Conservation (phyloP, 73 alveolate genomes). For the Stentor roeselii region DNA sequence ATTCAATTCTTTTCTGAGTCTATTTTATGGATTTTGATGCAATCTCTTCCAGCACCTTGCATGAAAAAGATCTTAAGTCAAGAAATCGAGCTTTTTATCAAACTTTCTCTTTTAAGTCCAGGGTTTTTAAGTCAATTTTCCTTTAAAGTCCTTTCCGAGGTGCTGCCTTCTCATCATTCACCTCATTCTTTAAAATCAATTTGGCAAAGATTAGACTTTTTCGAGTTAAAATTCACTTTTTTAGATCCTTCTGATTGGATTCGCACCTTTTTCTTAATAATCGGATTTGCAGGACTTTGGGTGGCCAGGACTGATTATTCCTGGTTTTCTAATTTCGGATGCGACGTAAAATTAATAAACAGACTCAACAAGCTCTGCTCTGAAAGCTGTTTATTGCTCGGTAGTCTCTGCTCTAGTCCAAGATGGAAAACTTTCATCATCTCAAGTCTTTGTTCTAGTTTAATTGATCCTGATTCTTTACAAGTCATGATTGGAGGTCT, state of each 20-base stretch:
- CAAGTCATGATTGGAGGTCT: too few relatives aligned
- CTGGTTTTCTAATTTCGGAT: too few relatives aligned
- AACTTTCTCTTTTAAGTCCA: not conserved
- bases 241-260: not conserved
- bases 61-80: conserved; percentile 10
- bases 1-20: not conserved
- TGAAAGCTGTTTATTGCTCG: too few relatives aligned
- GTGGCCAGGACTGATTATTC: too few relatives aligned
- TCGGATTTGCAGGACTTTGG: not conserved
- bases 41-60: not conserved
- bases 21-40: not conserved
- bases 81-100: not conserved
- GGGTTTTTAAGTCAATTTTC: not conserved
- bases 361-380: too few relatives aligned
- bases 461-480: too few relatives aligned
- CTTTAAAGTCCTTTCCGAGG: not conserved
- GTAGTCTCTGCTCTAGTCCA: too few relatives aligned
- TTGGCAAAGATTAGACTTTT: not conserved
- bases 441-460: too few relatives aligned
- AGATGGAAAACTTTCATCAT: too few relatives aligned
- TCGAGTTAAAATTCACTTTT: not conserved
- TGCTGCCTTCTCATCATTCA: conserved; percentile 5
- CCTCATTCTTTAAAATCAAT: not conserved
- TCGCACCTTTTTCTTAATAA: not conserved
- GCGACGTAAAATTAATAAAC: too few relatives aligned